These are phyloP conservation scores for Viola pubescens DNA, from an alignment of 441 rosid species.

Conservation along the genomic window DNA sequence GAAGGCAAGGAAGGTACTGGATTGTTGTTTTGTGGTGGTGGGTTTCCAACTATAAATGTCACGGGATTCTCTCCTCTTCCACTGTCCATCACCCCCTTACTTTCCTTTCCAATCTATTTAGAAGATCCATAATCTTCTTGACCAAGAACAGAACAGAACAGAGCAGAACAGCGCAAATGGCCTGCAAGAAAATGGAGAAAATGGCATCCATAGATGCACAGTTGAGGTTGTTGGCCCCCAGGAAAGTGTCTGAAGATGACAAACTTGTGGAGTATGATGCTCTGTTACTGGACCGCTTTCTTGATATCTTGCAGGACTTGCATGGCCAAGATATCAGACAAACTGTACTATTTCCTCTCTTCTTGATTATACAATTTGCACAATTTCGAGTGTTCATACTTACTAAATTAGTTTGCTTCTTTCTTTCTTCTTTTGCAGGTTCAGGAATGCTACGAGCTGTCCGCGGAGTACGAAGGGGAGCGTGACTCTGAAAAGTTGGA, in stretches of 20 bases:
- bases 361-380: background rate
- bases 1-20: too few species aligned
- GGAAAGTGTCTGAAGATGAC: slow-evolving; percentile 86
- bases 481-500: slow-evolving; percentile 61
- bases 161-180: background rate
- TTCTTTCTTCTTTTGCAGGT: slow-evolving; percentile 34
- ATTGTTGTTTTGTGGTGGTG: too few species aligned
- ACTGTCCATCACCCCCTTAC: too few species aligned
- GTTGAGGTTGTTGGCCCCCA: slow-evolving; percentile 71
- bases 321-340: slow-evolving; percentile 92
- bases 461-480: slow-evolving; percentile 87
- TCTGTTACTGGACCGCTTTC: slow-evolving; percentile 80
- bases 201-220: slow-evolving; percentile 91
- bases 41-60: too few species aligned
- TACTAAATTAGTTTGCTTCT: background rate
- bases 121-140: too few species aligned
- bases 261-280: slow-evolving; percentile 94
- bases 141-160: background rate
- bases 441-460: slow-evolving; percentile 87
- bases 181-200: slow-evolving; percentile 53
- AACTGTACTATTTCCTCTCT: slow-evolving; percentile 37
- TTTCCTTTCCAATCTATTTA: too few species aligned
- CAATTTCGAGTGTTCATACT: background rate
- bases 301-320: slow-evolving; percentile 86
- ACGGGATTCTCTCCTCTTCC: too few species aligned